Percentiles rank a stretch among this genome's conserved stretches.
Conservation (phyloP, 257 asterid species). For the Nicotiana otophora region DNA sequence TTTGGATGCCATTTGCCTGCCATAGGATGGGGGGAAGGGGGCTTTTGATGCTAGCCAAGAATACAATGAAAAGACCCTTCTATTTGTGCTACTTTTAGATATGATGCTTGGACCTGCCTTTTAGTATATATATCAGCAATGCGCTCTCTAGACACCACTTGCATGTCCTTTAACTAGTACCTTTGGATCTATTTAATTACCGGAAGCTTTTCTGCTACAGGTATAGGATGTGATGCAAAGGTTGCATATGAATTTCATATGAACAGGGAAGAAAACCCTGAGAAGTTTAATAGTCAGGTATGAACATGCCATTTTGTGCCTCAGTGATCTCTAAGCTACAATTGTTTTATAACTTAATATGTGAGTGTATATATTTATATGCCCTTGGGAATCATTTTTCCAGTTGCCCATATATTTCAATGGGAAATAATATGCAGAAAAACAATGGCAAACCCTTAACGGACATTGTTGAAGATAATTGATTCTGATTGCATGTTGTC, state of each 20-base stretch:
- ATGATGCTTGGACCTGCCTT: neutral
- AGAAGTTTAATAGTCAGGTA: slow-evolving; percentile 72
- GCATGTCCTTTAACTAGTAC: neutral
- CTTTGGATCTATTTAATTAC: slow-evolving; percentile 10
- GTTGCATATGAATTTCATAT: slow-evolving; percentile 82
- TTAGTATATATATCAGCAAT: neutral
- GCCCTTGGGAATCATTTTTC: neutral
- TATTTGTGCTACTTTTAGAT: neutral
- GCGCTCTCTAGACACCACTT: neutral
- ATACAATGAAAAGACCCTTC: neutral
- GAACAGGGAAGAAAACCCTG: slow-evolving; percentile 75
- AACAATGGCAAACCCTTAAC: neutral
- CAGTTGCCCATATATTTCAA: neutral
- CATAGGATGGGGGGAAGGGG: neutral
- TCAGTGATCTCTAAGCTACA: neutral
- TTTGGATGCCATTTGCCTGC: neutral
- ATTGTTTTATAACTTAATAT: neutral
- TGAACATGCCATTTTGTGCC: slow-evolving; percentile 6
- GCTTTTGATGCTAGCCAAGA: neutral
- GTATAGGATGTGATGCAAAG: slow-evolving; percentile 90
- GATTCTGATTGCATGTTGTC: neutral
- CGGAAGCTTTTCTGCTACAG: slow-evolving; percentile 28
- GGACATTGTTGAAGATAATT: neutral
- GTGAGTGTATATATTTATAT: neutral
- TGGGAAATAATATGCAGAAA: neutral